Evolutionary conservation across 208 protist genomes (phyloP).

Genomic region (Wallacemonas sp.): DNA sequence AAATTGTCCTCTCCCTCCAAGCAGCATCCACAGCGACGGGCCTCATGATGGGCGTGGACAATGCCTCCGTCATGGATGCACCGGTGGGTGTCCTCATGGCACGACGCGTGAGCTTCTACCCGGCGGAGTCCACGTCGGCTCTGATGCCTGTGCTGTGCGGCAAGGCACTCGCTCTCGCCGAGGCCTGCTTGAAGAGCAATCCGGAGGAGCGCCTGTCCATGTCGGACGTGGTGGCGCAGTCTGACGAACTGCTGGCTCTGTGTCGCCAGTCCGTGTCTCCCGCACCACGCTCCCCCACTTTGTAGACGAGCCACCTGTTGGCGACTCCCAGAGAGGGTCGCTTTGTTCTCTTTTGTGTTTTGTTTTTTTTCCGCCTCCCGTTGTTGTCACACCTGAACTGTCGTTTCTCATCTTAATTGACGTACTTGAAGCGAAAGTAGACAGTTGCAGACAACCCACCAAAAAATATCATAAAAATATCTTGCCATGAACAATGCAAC

Average conservation of each 20-base stretch:
- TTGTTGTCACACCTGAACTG: too few species aligned
- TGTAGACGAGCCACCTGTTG: too few species aligned
- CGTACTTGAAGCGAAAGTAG: too few species aligned
- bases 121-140: neutral
- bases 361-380: too few species aligned
- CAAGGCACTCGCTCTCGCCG: neutral
- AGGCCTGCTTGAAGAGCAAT: neutral
- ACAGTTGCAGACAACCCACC: too few species aligned
- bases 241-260: neutral
- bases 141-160: neutral
- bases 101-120: neutral
- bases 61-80: neutral
- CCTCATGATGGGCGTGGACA: neutral
- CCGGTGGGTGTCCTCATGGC: neutral
- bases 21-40: neutral
- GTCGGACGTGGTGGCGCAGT: neutral
- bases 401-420: too few species aligned
- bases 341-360: too few species aligned
- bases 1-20: neutral
- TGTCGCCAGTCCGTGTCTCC: too few species aligned
- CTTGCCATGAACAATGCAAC: too few species aligned
- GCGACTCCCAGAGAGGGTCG: too few species aligned
- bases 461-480: too few species aligned
- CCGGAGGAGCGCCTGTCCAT: neutral
- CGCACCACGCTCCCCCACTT: too few species aligned